These are phyloP conservation scores for Talaromyces marneffei DNA, from an alignment of 2,329 filamentous ascomycete genomes.

Conservation along the genomic window DNA sequence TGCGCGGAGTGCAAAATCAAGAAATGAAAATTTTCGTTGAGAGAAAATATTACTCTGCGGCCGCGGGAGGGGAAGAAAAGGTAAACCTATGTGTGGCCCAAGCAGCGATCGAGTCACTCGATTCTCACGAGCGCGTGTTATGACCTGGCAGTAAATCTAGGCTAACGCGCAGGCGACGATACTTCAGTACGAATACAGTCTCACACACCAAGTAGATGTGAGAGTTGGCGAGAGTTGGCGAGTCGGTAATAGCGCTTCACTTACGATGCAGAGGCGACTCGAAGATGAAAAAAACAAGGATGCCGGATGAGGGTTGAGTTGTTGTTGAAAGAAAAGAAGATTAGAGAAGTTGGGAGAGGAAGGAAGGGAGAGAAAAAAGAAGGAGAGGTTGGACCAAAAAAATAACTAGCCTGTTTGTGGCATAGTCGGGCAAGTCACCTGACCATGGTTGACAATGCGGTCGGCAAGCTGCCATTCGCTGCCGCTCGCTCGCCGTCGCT, in stretches of 20 bases:
- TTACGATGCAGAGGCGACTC: conserved; percentile 19
- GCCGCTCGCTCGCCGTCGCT: no score
- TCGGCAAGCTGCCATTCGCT: no score
- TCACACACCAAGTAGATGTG: conserved; percentile 16
- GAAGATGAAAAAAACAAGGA: conserved; percentile 11
- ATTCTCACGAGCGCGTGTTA: conserved; percentile 29
- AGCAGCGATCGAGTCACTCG: conserved; percentile 33
- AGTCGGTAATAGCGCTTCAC: conserved; percentile 16
- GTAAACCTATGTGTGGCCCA: conserved; percentile 18
- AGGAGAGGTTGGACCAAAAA: conserved; percentile 6
- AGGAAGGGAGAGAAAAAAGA: conserved; percentile 15
- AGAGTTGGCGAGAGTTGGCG: conserved; percentile 5
- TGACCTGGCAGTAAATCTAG: conserved; percentile 27
- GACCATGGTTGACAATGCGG: not conserved
- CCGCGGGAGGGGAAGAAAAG: not conserved
- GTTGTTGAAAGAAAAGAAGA: not conserved
- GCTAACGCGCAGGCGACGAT: conserved; percentile 29
- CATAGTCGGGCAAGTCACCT: conserved; percentile 1
- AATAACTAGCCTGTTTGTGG: not conserved
- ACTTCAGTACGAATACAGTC: conserved; percentile 32
- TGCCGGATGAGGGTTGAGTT: not conserved
- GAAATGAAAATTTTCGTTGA: conserved; percentile 3
- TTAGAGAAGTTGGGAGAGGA: conserved; percentile 13
- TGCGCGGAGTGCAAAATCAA: not conserved
- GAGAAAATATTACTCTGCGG: conserved; percentile 20